These are phyloP conservation scores for Chlorella ohadii DNA, from an alignment of 139 green algal species.

Conservation along the genomic window DNA sequence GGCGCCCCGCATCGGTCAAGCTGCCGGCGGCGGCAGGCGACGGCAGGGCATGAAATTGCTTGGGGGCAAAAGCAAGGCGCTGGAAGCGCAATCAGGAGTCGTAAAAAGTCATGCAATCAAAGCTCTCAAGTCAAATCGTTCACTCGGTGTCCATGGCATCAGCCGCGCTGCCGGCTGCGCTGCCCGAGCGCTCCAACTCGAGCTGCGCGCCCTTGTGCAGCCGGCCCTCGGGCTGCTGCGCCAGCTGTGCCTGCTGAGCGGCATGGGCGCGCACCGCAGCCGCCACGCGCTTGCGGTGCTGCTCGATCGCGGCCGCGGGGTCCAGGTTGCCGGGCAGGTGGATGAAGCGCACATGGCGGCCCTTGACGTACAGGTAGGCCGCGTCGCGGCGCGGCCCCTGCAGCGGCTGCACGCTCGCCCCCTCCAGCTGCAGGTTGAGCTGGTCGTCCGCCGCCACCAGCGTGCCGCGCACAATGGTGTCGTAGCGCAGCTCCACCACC, in stretches of 20 bases:
- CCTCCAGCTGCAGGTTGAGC: slow-evolving; percentile 52
- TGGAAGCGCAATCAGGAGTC: no score
- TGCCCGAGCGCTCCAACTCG: neutral
- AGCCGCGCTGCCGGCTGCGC: no score
- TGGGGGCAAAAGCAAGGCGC: no score
- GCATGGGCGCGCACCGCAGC: slow-evolving; percentile 13
- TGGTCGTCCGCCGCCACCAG: slow-evolving; percentile 44
- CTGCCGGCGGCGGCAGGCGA: no score
- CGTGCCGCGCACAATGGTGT: slow-evolving; percentile 48
- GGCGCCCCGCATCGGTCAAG: no score
- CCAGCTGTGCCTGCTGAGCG: slow-evolving; percentile 25
- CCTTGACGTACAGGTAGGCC: slow-evolving; percentile 27
- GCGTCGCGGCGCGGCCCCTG: neutral
- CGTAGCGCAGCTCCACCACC: slow-evolving; percentile 53
- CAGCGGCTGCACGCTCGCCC: slow-evolving; percentile 33
- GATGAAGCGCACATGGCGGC: slow-evolving; percentile 46
- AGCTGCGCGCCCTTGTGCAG: slow-evolving; percentile 24
- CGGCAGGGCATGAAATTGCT: no score
- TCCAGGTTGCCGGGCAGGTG: slow-evolving; percentile 50
- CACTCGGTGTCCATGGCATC: no score
- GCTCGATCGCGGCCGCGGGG: slow-evolving; percentile 15
- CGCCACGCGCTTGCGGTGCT: slow-evolving; percentile 24
- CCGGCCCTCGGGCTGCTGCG: slow-evolving; percentile 6
- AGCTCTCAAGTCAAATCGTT: no score
- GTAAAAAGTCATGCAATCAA: no score